Evolutionary conservation across 73 alveolate genomes (phyloP).

Genomic region (Paramecium caudatum): DNA sequence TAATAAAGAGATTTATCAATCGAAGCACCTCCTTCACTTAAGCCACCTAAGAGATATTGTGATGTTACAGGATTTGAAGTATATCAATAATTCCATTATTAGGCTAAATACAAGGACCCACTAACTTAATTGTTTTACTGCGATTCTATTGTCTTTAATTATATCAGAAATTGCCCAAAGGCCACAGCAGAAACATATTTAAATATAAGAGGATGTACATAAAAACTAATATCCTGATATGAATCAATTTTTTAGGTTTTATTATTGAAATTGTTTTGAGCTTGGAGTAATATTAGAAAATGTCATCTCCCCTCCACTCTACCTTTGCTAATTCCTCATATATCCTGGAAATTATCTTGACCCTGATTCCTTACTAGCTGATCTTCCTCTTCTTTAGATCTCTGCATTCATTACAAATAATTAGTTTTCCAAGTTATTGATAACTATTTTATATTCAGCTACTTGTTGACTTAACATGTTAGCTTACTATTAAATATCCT

Average conservation of each 20-base stretch:
- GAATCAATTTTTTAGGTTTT: background rate
- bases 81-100: background rate
- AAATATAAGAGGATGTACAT: conserved; percentile 50
- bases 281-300: conserved; percentile 35
- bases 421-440: conserved; percentile 48
- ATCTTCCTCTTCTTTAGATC: conserved; percentile 66
- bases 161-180: conserved; percentile 38
- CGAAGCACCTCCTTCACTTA: conserved; percentile 61
- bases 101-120: conserved; percentile 63
- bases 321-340: background rate
- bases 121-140: conserved; percentile 26
- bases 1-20: conserved; percentile 11
- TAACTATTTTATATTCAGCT: conserved; percentile 57
- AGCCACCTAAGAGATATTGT: conserved; percentile 65
- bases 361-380: conserved; percentile 8
- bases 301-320: conserved; percentile 28
- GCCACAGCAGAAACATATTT: conserved; percentile 37
- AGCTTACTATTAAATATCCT: conserved; percentile 53
- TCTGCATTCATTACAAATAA: conserved; percentile 65
- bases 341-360: background rate
- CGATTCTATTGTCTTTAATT: conserved; percentile 40
- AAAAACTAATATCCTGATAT: conserved; percentile 42
- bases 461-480: conserved; percentile 17
- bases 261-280: background rate
- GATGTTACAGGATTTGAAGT: conserved; percentile 68